Conservation (phyloP, 805 yeast genomes). For the Suhomyces emberorum region DNA sequence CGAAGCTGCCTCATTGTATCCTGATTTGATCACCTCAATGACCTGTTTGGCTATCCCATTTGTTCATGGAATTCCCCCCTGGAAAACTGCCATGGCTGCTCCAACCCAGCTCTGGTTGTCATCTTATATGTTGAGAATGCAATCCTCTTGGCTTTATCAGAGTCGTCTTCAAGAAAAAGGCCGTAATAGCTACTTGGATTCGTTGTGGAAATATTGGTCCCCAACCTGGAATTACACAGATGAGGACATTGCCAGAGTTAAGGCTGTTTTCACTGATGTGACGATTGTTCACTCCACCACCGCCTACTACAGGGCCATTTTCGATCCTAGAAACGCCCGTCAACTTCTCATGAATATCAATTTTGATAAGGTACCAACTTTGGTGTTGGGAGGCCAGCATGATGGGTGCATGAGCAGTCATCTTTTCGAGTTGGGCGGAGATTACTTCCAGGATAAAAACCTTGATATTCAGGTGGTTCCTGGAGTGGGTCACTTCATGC, state of each 20-base stretch:
- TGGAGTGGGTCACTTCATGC: slow-evolving; percentile 38
- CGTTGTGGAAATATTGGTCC: slow-evolving; percentile 38
- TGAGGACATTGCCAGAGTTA: slow-evolving; percentile 25
- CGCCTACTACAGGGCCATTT: slow-evolving; percentile 35
- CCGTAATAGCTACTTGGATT: slow-evolving; percentile 24
- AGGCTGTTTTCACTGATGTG: slow-evolving; percentile 22
- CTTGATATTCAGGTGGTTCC: slow-evolving; percentile 23
- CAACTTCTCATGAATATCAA: slow-evolving; percentile 7
- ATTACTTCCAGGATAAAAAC: slow-evolving; percentile 15
- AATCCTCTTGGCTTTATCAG: slow-evolving; percentile 23
- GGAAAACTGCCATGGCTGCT: slow-evolving; percentile 27
- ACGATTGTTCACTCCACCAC: slow-evolving; percentile 33
- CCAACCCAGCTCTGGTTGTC: slow-evolving; percentile 35
- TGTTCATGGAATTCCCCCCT: slow-evolving; percentile 21
- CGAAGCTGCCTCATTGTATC: slow-evolving; percentile 33
- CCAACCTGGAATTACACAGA: slow-evolving; percentile 33
- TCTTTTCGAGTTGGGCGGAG: slow-evolving; percentile 24
- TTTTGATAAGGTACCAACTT: slow-evolving; percentile 30
- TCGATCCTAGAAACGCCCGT: slow-evolving; percentile 18
- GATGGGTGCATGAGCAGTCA: slow-evolving; percentile 38
- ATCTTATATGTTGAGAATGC: slow-evolving; percentile 39
- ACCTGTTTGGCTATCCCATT: slow-evolving; percentile 41
- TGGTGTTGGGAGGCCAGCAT: slow-evolving; percentile 33
- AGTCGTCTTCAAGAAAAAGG: slow-evolving; percentile 8
- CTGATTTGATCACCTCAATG: slow-evolving; percentile 30